Conservation (phyloP, 2,329 filamentous ascomycete genomes). For the Epichloe baconii region DNA sequence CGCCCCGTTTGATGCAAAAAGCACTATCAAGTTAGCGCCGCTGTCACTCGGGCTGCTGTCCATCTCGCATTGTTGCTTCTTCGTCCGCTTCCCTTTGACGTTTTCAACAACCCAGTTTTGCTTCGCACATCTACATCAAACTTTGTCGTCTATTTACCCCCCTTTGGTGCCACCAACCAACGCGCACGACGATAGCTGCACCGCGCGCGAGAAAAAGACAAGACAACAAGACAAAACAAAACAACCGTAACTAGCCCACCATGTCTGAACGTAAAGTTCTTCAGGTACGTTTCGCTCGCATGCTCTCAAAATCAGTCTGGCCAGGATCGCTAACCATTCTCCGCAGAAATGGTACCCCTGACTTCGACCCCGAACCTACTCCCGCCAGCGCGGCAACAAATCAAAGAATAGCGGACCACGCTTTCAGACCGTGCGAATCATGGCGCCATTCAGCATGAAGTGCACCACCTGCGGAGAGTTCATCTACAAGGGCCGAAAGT, state of each 20-base stretch:
- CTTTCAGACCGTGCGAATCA: slow-evolving; percentile 75
- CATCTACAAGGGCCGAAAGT: slow-evolving; percentile 88
- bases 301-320: not conserved
- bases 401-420: slow-evolving; percentile 52
- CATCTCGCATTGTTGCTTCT: too few relatives aligned
- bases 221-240: not conserved
- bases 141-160: not conserved
- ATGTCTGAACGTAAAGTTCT: slow-evolving; percentile 86
- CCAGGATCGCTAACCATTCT: too few relatives aligned
- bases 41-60: not conserved
- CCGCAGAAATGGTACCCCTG: slow-evolving; percentile 50
- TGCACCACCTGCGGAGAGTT: slow-evolving; percentile 51
- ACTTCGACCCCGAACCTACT: slow-evolving; percentile 80
- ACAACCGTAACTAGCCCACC: slow-evolving; percentile 15
- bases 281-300: slow-evolving; percentile 13
- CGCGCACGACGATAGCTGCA: not conserved
- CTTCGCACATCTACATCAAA: not conserved
- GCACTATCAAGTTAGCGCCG: not conserved
- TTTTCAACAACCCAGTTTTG: not conserved
- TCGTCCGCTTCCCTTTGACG: too few relatives aligned
- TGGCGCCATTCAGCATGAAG: slow-evolving; percentile 39
- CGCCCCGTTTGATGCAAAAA: slow-evolving; percentile 4
- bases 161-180: too few relatives aligned
- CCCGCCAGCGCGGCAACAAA: slow-evolving; percentile 58
- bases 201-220: not conserved